Conservation (phyloP, 768 basidiomycete genomes). For the Tulasnella sp. region DNA sequence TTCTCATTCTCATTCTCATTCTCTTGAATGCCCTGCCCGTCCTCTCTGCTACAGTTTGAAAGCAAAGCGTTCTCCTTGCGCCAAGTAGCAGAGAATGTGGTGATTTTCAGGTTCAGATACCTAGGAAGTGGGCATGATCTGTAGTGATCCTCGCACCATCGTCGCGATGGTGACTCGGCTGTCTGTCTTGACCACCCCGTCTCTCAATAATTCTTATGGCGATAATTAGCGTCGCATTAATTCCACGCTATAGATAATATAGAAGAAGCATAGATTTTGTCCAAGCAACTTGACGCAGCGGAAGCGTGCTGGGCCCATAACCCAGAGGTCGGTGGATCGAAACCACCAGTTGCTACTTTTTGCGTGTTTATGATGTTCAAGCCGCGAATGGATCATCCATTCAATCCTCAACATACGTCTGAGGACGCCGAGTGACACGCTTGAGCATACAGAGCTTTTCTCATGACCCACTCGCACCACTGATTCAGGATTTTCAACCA, state of each 20-base stretch:
- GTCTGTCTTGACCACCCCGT: background rate
- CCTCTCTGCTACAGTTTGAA: background rate
- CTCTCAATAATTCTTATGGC: too few species aligned
- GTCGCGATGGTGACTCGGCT: too few species aligned
- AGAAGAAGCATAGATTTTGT: background rate
- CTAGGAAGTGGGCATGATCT: background rate
- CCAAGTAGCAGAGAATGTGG: background rate
- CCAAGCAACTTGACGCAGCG: conserved; percentile 17
- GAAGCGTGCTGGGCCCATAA: conserved; percentile 18
- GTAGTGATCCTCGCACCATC: too few species aligned
- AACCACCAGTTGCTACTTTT: conserved; percentile 15
- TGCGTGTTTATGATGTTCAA: too few species aligned
- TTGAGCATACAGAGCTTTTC: too few species aligned
- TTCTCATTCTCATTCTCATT: too few species aligned
- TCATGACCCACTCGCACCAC: too few species aligned
- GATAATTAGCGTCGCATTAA: background rate
- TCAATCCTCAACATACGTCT: too few species aligned
- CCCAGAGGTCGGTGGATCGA: conserved; percentile 18
- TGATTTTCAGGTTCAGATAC: background rate
- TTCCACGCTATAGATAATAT: background rate
- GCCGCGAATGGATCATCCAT: too few species aligned
- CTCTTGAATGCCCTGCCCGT: too few species aligned
- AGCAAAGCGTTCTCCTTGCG: background rate
- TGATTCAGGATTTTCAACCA: too few species aligned
- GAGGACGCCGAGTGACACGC: too few species aligned